Base-by-base conservation (phyloP, 208 protist species). In the Wallacemonas rigidus region DNA sequence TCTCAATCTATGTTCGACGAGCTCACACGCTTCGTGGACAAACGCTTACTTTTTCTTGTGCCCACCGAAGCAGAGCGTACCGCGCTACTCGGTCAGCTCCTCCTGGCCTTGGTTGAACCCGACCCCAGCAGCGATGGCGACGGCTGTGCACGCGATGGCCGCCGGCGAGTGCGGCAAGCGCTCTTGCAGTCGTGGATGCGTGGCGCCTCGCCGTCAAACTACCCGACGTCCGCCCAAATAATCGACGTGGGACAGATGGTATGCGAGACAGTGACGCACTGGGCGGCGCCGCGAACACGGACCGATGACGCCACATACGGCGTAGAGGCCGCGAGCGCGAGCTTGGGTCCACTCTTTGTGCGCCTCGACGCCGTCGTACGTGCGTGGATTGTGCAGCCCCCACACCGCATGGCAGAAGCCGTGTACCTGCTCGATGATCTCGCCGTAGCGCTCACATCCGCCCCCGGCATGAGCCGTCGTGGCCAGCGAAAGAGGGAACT, bases 341-440 rank as follows among this genome's bases (percentile, higher is more conserved):
- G 26, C 26, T 26, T 0, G 26, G 26, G 26, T 26, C 56, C 36
- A 15, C 17, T 62, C 17, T 17, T 62, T 15, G 56, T 38, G 60
- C 60, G n/a, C 5, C 60, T 53, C n/a, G 40, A 65, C 1, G 9
- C 8, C 41, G 12, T 65, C 15, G 14, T 65, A 45, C 60, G 12
- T 26, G 43, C 5, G 14, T 65, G 60, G 60, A 50, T 65, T 11
- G 12, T 3, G n/a, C 3, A 4, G 7, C 12, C 60, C 0, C 60
- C 60, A 3, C 43, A 65, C 17, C 60, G 60, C 60, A 44, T 65
- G 60, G 38, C 60, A 11, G 41, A 65, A 15, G 60, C 60, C n/a
- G 60, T 65, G 11, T 45, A 44, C 38, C n/a, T 65, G 4, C 60
- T 65, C 40, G 60, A 65, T 17, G 60, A 65, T 17, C 11, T 50